These are phyloP conservation scores for Glycyrrhiza uralensis DNA, from an alignment of 306 rosid genomes.

Conservation along the genomic window DNA sequence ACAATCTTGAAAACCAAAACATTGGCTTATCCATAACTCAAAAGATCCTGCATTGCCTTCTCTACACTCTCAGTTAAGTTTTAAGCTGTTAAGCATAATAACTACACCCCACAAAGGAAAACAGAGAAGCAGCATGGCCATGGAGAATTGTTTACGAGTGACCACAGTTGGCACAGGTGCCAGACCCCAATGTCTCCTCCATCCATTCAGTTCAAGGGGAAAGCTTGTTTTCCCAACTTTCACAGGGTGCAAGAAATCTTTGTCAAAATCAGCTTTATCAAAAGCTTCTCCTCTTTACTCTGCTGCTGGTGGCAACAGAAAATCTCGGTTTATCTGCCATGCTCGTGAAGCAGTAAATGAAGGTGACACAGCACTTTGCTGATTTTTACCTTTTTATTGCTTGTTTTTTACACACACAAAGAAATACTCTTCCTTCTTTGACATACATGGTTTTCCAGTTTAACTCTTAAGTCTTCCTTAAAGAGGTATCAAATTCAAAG, in stretches of 20 bases:
- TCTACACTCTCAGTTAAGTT: background rate
- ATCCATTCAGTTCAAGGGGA: constrained; percentile 41
- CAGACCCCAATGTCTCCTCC: constrained; percentile 43
- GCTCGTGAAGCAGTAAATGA: constrained; percentile 57
- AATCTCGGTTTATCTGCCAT: constrained; percentile 48
- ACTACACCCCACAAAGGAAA: background rate
- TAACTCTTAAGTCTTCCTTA: background rate
- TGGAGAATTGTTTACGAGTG: constrained; percentile 54
- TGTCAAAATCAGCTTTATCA: constrained; percentile 20
- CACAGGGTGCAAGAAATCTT: constrained; percentile 39
- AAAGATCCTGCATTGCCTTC: background rate
- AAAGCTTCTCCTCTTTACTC: constrained; percentile 24
- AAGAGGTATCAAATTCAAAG: background rate
- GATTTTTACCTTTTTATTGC: background rate
- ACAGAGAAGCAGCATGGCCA: constrained; percentile 40
- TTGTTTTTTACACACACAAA: background rate
- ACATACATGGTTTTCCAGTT: background rate
- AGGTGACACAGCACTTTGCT: constrained; percentile 29
- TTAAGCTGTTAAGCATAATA: background rate
- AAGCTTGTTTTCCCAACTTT: constrained; percentile 32
- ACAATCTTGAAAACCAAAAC: constrained; percentile 24
- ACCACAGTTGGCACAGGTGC: constrained; percentile 37
- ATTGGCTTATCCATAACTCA: background rate
- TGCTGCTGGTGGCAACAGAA: constrained; percentile 6
- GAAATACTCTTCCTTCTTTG: background rate